These are phyloP conservation scores for Canavalia gladiata DNA, from an alignment of 306 rosid species.

Conservation along the genomic window DNA sequence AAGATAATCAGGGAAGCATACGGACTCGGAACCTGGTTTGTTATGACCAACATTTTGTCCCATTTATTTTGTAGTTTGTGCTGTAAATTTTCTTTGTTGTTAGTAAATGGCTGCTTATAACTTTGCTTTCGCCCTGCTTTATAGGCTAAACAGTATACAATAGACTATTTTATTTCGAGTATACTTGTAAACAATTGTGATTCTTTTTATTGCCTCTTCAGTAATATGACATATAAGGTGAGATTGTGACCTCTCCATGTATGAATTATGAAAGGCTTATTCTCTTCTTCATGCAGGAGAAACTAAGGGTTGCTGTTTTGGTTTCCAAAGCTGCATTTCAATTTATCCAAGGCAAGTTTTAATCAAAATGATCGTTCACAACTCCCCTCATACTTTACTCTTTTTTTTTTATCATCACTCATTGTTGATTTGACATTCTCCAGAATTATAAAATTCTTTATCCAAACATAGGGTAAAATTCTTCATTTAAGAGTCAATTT, in stretches of 20 bases:
- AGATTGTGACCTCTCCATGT: conserved; percentile 18
- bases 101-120: conserved; percentile 13
- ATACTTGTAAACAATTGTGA: conserved; percentile 24
- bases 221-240: conserved; percentile 23
- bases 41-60: background rate
- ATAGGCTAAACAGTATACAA: background rate
- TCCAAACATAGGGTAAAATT: background rate
- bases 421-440: no score
- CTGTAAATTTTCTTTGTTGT: background rate
- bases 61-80: background rate
- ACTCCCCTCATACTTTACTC: no score
- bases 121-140: conserved; percentile 1
- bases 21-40: no score
- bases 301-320: conserved; percentile 88
- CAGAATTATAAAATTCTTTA: background rate
- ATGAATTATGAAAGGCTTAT: conserved; percentile 29
- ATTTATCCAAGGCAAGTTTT: conserved; percentile 76
- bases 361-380: background rate
- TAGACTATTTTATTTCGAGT: conserved; percentile 4
- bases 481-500: conserved; percentile 7
- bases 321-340: conserved; percentile 96
- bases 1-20: no score
- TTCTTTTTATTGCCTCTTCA: conserved; percentile 1
- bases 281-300: conserved; percentile 68
- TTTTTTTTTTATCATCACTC: no score